Base-by-base conservation (phyloP, 1,139 yeast species). In the Geotrichum carabidarum region DNA sequence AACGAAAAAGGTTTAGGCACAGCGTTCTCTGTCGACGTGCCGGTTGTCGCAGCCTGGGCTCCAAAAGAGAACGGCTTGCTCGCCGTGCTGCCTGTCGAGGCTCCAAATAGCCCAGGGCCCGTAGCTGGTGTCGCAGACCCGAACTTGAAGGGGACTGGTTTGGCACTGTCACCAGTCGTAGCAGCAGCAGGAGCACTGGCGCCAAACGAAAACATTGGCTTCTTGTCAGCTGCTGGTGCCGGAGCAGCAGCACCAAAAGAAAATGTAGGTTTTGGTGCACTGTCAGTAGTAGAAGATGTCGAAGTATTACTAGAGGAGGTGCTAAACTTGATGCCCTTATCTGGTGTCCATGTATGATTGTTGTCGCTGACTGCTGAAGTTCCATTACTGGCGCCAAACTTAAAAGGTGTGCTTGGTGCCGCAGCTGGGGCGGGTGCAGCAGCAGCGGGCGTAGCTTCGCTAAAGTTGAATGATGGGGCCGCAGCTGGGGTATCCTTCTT, bases 321-420 rank as follows among this genome's bases (percentile, higher is more conserved):
- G 15, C 67, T 71, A 58, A 71, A 69, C 58, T 68, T 69, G 59
- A 70, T 67, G 9, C 68, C 68, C 53, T 65, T 63, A 37, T 67
- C 71, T 2, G 73, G 73, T 11, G 69, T 60, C 74, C 74, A 71
- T 8, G 62, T 56, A 18, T 61, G 61, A 34, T 60, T 55, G 1
- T 46, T 35, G 2, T 31, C 22, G 18, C 27, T 18, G 4, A 8
- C 40, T 4, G 62, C 56, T 36, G 60, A 35, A 4, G 45, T 60
- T 18, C 59, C 57, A 22, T 53, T 56, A 11, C 53, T 6, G 30
- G 55, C 44, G 7, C 56, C 57, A 31, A 57, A 48, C 38, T 52
- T 44, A 46, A 57, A 58, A 12, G 59, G 57, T 8, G 53, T 51
- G 49, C 32, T 53, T 6, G 53, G 49, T 14, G 54, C 12, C n/a